Base-by-base conservation (phyloP, 768 basidiomycete genomes). In the Phylloporus scabripes region DNA sequence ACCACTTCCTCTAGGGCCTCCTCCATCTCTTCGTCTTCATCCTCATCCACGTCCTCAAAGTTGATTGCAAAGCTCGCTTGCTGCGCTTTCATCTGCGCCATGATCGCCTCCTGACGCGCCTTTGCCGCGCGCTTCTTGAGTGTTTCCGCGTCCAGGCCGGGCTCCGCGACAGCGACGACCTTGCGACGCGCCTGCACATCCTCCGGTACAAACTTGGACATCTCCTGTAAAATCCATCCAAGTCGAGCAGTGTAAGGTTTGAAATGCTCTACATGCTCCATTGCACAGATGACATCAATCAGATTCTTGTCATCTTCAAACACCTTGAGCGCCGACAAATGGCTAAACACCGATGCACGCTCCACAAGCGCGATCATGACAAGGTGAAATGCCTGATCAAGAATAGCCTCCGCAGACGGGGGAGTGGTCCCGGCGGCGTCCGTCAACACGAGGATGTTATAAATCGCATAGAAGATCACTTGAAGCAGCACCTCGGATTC, bases 21-120 rank as follows among this genome's bases (percentile, higher is more conserved):
- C 5, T 69, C 72, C 59, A 69, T 62, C 8, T 77, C 77, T 29
- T 73, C 72, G 60, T 77, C 79, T 6, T 79, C 77, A 1, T 80
- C 79, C 5, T 89, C 89, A 6, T 84, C 85, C 6, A 81, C 84
- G 44, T 89, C 86, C 42, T 83, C 83, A 50, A 88, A 84, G 55
- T 84, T 87, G 61, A 80, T 76, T 3, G 89, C 82, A 64, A 94
- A 91, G 55, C 83, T 87, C 26, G 83, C 85, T 61, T 97, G 94
- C 60, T 93, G 89, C 21, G 85, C 84, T 60, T 90, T 92, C 82
- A 98, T 97, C 70, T 96, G 85, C 60, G 83, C 81, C 92, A 99
- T 90, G 60, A 99, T 90, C 0, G 88, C 86, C 52, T 87, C 89
- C 64, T 96, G 87, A n/a, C 94, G 75, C 11, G 82, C 87, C 64